These are phyloP conservation scores for Fusarium torreyae DNA, from an alignment of 2,329 filamentous ascomycete genomes.

Conservation along the genomic window DNA sequence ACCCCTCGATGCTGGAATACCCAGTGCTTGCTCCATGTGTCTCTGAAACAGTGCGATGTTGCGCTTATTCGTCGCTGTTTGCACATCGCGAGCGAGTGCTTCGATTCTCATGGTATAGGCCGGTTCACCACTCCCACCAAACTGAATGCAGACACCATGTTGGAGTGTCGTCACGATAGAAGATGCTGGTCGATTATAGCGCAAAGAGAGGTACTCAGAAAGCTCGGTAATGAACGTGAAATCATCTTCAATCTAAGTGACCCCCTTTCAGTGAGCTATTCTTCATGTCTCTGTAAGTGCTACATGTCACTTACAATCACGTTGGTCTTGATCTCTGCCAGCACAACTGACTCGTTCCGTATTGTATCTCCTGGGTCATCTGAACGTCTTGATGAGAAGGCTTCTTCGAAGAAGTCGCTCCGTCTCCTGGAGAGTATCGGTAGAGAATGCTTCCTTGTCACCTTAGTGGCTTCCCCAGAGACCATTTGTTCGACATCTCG, in stretches of 20 bases:
- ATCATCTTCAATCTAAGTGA: slow-evolving; percentile 77
- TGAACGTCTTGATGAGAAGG: slow-evolving; percentile 54
- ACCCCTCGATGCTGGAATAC: slow-evolving; percentile 76
- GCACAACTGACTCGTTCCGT: slow-evolving; percentile 69
- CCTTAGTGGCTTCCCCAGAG: slow-evolving; percentile 29
- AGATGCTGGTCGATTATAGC: slow-evolving; percentile 81
- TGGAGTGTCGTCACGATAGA: slow-evolving; percentile 83
- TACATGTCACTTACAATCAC: slow-evolving; percentile 47
- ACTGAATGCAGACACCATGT: slow-evolving; percentile 81
- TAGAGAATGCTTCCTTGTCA: slow-evolving; percentile 39
- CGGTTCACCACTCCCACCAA: slow-evolving; percentile 82
- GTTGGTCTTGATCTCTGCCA: slow-evolving; percentile 64
- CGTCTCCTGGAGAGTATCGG: slow-evolving; percentile 40
- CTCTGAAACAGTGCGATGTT: slow-evolving; percentile 83
- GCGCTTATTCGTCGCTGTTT: slow-evolving; percentile 83
- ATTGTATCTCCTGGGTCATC: slow-evolving; percentile 61
- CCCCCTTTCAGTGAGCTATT: slow-evolving; percentile 7
- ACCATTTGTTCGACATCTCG: slow-evolving; percentile 33
- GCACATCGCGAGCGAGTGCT: slow-evolving; percentile 77
- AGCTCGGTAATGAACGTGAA: slow-evolving; percentile 82
- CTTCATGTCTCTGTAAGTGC: neutral
- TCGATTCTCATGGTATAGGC: slow-evolving; percentile 84
- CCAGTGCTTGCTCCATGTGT: slow-evolving; percentile 80
- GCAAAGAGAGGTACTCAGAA: slow-evolving; percentile 78
- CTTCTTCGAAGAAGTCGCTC: slow-evolving; percentile 62